A percentile compares a stretch with the other conserved stretches of the same genome.
Conservation (phyloP, 441 rosid species). For the Pelargonium cotyledonis region DNA sequence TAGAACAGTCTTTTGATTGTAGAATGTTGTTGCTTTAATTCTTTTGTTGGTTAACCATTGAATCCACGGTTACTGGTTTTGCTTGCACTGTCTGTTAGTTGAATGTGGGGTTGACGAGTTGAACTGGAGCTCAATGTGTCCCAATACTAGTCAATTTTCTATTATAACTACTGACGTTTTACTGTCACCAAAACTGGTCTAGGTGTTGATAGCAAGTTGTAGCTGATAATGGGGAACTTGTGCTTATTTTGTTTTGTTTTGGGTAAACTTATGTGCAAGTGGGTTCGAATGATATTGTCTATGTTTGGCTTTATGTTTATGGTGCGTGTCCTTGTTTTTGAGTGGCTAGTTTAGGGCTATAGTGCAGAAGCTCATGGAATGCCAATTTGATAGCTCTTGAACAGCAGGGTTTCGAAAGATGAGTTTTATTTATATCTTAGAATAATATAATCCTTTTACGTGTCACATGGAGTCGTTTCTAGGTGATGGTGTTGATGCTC, state of each 20-base stretch:
- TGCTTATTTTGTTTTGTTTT: not conserved
- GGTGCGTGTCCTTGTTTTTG: not conserved
- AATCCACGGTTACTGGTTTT: not conserved
- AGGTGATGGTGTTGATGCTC: not conserved
- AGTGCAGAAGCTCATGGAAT: not conserved
- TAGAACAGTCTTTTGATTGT: no score
- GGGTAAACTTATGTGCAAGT: not conserved
- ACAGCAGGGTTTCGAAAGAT: not conserved
- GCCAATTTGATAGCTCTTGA: not conserved
- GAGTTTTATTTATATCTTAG: not conserved
- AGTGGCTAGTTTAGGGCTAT: not conserved
- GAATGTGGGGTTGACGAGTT: slow-evolving; percentile 7
- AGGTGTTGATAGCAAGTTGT: no score
- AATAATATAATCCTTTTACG: not conserved
- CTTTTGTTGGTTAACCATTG: slow-evolving; percentile 2
- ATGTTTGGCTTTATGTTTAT: not conserved
- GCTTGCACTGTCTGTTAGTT: not conserved
- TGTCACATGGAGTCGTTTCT: not conserved
- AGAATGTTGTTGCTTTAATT: not conserved
- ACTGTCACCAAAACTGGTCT: no score
- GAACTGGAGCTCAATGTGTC: not conserved
- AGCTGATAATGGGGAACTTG: not conserved
- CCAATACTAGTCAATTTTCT: not conserved
- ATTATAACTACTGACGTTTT: no score
- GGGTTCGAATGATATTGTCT: not conserved